Conservation (phyloP, 108 stramenopile species). For the Discostella pseudostelligera region DNA sequence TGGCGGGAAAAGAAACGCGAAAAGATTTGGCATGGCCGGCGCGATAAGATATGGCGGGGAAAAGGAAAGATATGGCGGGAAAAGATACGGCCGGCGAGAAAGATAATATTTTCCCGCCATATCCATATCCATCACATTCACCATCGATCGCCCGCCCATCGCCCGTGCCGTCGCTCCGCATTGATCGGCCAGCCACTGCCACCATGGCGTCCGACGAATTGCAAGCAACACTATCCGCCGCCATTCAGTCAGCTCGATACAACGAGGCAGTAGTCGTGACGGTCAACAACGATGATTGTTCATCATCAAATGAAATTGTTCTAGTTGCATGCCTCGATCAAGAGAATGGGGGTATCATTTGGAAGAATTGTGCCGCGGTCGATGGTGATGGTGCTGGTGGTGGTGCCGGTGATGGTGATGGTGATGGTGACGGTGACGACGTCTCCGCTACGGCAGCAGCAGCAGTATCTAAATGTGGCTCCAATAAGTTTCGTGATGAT, state of each 20-base stretch:
- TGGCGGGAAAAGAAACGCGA: too few relatives aligned
- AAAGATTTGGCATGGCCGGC: too few relatives aligned
- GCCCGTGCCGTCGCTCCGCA: too few relatives aligned
- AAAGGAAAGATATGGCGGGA: too few relatives aligned
- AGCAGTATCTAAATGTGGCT: neutral
- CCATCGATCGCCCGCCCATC: too few relatives aligned
- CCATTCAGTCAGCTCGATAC: slow-evolving; percentile 57
- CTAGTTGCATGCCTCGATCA: slow-evolving; percentile 64
- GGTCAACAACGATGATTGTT: slow-evolving; percentile 12
- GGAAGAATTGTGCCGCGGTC: slow-evolving; percentile 46
- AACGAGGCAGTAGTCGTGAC: slow-evolving; percentile 63
- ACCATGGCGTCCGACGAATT: slow-evolving; percentile 9
- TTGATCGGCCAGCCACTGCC: too few relatives aligned
- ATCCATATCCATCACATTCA: too few relatives aligned
- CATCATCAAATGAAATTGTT: slow-evolving; percentile 40
- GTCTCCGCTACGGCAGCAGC: neutral
- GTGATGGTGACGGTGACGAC: slow-evolving; percentile 2
- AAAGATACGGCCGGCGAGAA: too few relatives aligned
- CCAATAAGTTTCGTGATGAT: slow-evolving; percentile 15
- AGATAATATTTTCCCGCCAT: too few relatives aligned
- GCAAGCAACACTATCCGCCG: slow-evolving; percentile 23
- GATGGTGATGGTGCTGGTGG: neutral
- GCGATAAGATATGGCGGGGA: too few relatives aligned
- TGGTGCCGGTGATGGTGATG: slow-evolving; percentile 2
- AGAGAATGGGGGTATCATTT: slow-evolving; percentile 69